Evolutionary conservation across 176 grass and related monocot genomes (phyloP).

Genomic region (Elymus sibiricus): DNA sequence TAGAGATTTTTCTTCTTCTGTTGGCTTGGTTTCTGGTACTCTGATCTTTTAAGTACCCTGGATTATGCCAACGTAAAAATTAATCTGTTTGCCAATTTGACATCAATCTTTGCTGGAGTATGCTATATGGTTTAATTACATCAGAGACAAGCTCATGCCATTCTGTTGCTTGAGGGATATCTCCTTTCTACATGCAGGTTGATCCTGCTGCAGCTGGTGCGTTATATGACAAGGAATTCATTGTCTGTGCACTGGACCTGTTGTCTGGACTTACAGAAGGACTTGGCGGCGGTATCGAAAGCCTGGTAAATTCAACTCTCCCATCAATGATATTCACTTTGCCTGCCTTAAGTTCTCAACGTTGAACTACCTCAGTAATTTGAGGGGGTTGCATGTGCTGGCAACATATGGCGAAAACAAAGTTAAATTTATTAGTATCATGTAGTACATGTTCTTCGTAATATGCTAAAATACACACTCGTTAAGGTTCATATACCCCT

Average conservation of each 20-base stretch:
- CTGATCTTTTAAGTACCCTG: background rate
- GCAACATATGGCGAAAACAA: background rate
- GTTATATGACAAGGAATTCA: conserved; percentile 92
- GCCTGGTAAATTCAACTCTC: conserved; percentile 61
- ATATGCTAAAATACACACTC: background rate
- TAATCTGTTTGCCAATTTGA: background rate
- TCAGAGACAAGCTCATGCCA: background rate
- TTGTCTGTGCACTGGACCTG: conserved; percentile 86
- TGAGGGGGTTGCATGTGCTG: background rate
- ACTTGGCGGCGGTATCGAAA: conserved; percentile 73
- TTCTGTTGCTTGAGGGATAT: conserved; percentile 2
- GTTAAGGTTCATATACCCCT: background rate
- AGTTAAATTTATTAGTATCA: background rate
- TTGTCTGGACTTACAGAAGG: conserved; percentile 91
- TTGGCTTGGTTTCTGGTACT: background rate
- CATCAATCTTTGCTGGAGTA: conserved; percentile 1
- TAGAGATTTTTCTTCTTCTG: background rate
- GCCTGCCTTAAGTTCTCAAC: background rate
- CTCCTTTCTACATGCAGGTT: conserved; percentile 57
- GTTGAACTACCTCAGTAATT: background rate
- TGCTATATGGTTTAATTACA: background rate
- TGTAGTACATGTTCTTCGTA: background rate
- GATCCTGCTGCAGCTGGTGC: conserved; percentile 67
- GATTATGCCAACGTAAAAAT: background rate
- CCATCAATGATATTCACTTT: background rate